Percentiles rank a stretch among this genome's conserved stretches.
Conservation (phyloP, 768 basidiomycete genomes). For the Podaxis mareebaensis region DNA sequence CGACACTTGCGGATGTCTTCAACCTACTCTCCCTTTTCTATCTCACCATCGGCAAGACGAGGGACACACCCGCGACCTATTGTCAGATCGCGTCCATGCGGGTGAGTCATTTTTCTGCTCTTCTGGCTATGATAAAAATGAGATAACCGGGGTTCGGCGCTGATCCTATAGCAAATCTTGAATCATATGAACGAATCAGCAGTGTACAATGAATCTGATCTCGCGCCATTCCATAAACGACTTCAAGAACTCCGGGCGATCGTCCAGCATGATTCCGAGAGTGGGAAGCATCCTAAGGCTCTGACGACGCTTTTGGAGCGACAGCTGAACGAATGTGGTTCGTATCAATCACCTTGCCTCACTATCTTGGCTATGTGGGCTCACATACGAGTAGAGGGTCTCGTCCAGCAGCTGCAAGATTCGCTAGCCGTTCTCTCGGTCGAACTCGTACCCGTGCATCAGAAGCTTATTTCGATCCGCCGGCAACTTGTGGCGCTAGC, state of each 20-base stretch:
- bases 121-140: slow-evolving; percentile 3
- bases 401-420: slow-evolving; percentile 77
- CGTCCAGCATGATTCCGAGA: slow-evolving; percentile 78
- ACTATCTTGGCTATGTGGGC: neutral
- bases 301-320: slow-evolving; percentile 88
- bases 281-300: slow-evolving; percentile 80
- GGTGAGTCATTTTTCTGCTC: slow-evolving; percentile 53
- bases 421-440: slow-evolving; percentile 85
- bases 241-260: slow-evolving; percentile 82
- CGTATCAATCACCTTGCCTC: slow-evolving; percentile 30
- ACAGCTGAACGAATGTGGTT: slow-evolving; percentile 91
- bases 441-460: slow-evolving; percentile 90
- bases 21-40: slow-evolving; percentile 94
- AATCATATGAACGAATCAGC: slow-evolving; percentile 96
- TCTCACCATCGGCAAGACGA: slow-evolving; percentile 95
- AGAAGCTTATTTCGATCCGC: slow-evolving; percentile 82
- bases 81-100: slow-evolving; percentile 95
- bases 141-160: slow-evolving; percentile 17
- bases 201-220: slow-evolving; percentile 89
- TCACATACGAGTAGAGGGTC: slow-evolving; percentile 54
- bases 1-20: slow-evolving; percentile 94
- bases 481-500: slow-evolving; percentile 88
- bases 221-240: slow-evolving; percentile 83
- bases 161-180: slow-evolving; percentile 74
- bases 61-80: slow-evolving; percentile 93